Evolutionary conservation across 1,284 basidiomycete species (phyloP), one percentile per base, ranked within the genome.

Genomic region (Tilletia walkeri): DNA sequence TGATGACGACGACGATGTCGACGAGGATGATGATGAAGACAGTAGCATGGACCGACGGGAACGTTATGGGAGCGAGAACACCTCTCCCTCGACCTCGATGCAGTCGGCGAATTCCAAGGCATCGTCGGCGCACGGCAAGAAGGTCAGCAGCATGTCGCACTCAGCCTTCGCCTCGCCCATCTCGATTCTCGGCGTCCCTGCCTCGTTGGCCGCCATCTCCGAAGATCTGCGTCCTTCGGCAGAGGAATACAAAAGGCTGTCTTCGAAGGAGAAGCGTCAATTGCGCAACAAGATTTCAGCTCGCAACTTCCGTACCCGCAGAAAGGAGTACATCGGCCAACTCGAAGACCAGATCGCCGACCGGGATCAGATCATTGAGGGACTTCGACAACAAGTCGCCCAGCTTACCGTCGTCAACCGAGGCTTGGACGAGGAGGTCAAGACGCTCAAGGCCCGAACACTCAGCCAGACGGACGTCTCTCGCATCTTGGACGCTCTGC

Each of bases 201-300:
- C 65, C 20, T 66, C 65, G 10, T 18, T 67, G 66, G 66, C 66
- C 6, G 48, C 66, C 49, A 53, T 67, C 9, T 39, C 66, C 10
- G 65, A 48, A 24, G 65, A 48, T 20, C 89, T 78, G 87, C 85
- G 67, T 69, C 92, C 92, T 0, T 89, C 89, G 18, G 91, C 94
- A 0, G 94, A 97, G 78, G 94, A 95, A 78, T 97, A 97, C 86
- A 91, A 92, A 85, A 96, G 94, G 85, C 91, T 99, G 87, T 90
- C 89, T 20, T 91, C 90, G 82, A 98, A 97, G 86, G 95, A 98
- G 86, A 98, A 98, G 86, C 87, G 95, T 18, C 95, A 98, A 85
- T 87, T 98, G 50, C 86, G 95, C 70, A 98, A 98, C 87, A 98
- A 98, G 89, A 95, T 98, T 74, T 92, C 90, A 76, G 95, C 95